Evolutionary conservation across 345 rosid genomes (phyloP), one percentile per base, ranked within the genome.

Genomic region (Pugionium dolabratum): DNA sequence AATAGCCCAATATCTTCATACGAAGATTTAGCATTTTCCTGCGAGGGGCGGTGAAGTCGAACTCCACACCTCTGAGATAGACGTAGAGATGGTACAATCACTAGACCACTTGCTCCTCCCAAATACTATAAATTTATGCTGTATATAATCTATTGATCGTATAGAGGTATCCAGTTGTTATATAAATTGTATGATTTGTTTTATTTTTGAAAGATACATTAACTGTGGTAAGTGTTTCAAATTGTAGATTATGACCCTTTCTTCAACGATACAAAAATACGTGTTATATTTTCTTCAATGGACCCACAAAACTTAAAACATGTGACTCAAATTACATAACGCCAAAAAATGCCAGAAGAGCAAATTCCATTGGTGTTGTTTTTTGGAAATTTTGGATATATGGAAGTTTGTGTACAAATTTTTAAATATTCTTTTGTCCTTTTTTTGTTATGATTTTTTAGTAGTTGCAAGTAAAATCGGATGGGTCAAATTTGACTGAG

Each of bases 291-390:
- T 71, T 40, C 39, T 41, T 55, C 25, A 37, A 34, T 71, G 70
- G 70, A 56, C 65, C 70, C 7, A 10, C 2, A 2, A n/a, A 68
- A 51, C 50, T 45, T 47, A 40, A 9, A 27, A 42, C 70, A 55
- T 62, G 64, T 39, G 75, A 55, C 53, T 62, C 75, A 35, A 5
- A 71, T 62, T n/a, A 8, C 10, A 54, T 54, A 51, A 54, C 25
- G 51, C 40, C 44, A 46, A 52, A 29, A 32, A 10, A 8, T 7
- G 5, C 46, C 33, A 37, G 45, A 59, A 9, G 6, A 4, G 25
- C 29, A 28, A 1, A 58, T 42, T 26, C 18, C 3, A 34, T 41
- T 25, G 18, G 18, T 18, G 18, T 18, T 18, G 6, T 34, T 44
- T 59, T 7, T 9, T 4, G 9, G 32, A 0, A 9, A 36, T 8